Conservation (phyloP, 2,329 filamentous ascomycete species). For the Fusarium sp. region DNA sequence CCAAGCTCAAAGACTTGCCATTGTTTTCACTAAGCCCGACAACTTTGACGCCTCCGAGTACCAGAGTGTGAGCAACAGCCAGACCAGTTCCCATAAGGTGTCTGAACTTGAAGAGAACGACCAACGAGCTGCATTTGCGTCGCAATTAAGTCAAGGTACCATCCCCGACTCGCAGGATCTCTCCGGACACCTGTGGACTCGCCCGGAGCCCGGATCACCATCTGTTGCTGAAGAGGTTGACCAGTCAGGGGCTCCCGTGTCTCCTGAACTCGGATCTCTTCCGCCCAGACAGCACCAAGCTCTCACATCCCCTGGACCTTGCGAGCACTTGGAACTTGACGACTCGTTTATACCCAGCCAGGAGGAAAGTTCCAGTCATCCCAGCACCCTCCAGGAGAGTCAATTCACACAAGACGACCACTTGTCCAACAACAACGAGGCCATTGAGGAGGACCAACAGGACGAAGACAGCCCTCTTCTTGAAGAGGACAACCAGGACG, state of each 20-base stretch:
- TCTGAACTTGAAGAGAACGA: slow-evolving; percentile 52
- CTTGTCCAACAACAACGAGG: not conserved
- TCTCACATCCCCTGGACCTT: not conserved
- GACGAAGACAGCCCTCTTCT: not conserved
- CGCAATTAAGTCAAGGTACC: slow-evolving; percentile 50
- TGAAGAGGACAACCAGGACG: not conserved
- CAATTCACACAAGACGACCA: not conserved
- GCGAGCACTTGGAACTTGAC: not conserved
- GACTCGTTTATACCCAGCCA: not conserved
- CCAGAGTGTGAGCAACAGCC: slow-evolving; percentile 47
- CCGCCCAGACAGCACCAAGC: not conserved
- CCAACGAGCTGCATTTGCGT: slow-evolving; percentile 45
- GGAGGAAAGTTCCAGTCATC: not conserved
- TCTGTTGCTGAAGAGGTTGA: slow-evolving; percentile 6
- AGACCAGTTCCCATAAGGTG: slow-evolving; percentile 44
- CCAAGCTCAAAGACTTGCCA: slow-evolving; percentile 35
- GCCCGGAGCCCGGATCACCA: slow-evolving; percentile 10
- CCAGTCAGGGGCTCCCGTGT: not conserved
- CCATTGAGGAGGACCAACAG: not conserved
- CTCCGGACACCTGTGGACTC: slow-evolving; percentile 41
- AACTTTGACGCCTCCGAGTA: slow-evolving; percentile 52
- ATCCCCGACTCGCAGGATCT: slow-evolving; percentile 59
- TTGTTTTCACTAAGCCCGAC: slow-evolving; percentile 47
- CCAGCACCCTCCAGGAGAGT: not conserved
- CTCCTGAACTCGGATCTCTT: not conserved